Evolutionary conservation across 495 filamentous ascomycete genomes (phyloP), one percentile per base, ranked within the genome.

Genomic region (Talaromyces trachyspermus): DNA sequence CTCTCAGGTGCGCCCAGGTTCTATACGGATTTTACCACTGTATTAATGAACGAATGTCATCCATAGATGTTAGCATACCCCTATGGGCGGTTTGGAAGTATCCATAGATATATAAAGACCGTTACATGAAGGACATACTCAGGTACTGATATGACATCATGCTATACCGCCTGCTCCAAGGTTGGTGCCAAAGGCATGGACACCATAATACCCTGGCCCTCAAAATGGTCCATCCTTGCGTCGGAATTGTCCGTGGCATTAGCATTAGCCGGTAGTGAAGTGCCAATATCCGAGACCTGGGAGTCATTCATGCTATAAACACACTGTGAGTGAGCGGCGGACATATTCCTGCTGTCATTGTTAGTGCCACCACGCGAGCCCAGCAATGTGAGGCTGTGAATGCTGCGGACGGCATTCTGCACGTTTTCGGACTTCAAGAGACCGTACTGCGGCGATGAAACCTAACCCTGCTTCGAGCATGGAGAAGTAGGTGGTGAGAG

Each of bases 401-500:
- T 29, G 24, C 46, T 46, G 26, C 35, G 36, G 2, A 49, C 32
- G 20, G 30, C n/a, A 24, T 15, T 49, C 26, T 17, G 46, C 33
- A 49, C 36, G 9, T 43, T 49, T 29, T 49, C 35, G 46, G 46
- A 49, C 8, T 26, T 36, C 11, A 49, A 26, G 25, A 49, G 46
- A 14, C 46, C 46, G 46, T 49, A 49, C 14, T 49, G 35, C 37
- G 19, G 46, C 46, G 12, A 23, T 17, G 46, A 49, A 15, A 15
- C 46, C 35, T 12, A 49, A 36, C 22, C 46, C 46, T 5, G 46
- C 46, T 22, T 49, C 35, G 46, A 49, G 46, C 20, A 49, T 11
- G 35, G 46, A 49, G 37, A 49, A 49, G 46, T 49, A 49, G 37
- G 46, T 40, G 36, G 46, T 49, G 11, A 49, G 22, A 18, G 46